phyloP scores from a whole-genome alignment of 1,284 basidiomycete species.

The Ceratobasidium sp. region DNA sequence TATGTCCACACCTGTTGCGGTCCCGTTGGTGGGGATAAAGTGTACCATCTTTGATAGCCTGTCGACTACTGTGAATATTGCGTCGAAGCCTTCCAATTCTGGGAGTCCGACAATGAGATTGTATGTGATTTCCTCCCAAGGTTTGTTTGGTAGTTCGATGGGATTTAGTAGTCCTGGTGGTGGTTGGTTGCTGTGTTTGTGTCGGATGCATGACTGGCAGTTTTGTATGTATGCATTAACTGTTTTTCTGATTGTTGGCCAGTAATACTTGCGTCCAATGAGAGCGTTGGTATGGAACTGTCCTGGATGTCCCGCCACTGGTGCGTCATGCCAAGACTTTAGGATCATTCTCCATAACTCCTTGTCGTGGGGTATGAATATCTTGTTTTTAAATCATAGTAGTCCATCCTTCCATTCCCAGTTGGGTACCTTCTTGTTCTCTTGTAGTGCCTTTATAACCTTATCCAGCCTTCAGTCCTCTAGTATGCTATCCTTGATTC shows the following conservation, averaged over 20 bases:
- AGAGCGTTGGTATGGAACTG: slow-evolving; percentile 48
- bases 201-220: slow-evolving; percentile 35
- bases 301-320: slow-evolving; percentile 6
- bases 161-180: not conserved
- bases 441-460: too few species aligned
- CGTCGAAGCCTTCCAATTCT: not conserved
- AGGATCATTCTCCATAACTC: not conserved
- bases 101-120: not conserved
- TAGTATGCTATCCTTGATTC: not conserved
- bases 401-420: too few species aligned
- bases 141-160: not conserved
- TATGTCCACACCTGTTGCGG: not conserved
- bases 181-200: not conserved
- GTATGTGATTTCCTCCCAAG: slow-evolving; percentile 1
- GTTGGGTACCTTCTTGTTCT: too few species aligned
- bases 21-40: too few species aligned
- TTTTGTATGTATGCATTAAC: slow-evolving; percentile 14
- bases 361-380: not conserved
- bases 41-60: too few species aligned
- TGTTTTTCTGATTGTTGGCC: too few species aligned
- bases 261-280: not conserved
- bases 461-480: not conserved
- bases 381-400: not conserved
- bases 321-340: not conserved
- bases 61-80: too few species aligned